Conservation (phyloP, 2,329 filamentous ascomycete species). For the Phyllosticta citrichinensis region DNA sequence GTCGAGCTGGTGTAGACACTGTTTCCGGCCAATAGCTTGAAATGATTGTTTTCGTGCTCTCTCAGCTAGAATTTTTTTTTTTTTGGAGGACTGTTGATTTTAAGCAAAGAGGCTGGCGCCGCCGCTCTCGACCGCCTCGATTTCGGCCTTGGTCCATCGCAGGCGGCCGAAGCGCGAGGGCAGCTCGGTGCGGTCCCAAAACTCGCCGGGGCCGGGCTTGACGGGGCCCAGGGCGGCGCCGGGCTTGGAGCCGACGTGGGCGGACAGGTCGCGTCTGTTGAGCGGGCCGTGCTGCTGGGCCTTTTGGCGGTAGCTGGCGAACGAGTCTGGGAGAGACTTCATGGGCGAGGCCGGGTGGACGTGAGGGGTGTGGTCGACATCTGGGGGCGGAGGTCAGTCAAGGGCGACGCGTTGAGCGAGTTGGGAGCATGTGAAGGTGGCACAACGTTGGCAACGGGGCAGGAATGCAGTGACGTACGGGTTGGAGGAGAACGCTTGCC, state of each 20-base stretch:
- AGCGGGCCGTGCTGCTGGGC: conserved; percentile 71
- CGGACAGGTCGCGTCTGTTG: conserved; percentile 24
- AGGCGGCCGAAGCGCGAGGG: conserved; percentile 71
- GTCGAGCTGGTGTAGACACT: neutral
- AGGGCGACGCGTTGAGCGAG: neutral
- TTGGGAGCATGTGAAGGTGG: conserved; percentile 11
- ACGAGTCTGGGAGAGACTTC: conserved; percentile 55
- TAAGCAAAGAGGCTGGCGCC: conserved; percentile 60
- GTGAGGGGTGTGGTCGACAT: conserved; percentile 63
- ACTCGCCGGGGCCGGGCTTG: conserved; percentile 59
- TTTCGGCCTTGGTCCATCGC: conserved; percentile 69
- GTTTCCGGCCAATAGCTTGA: neutral
- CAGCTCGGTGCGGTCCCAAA: conserved; percentile 83
- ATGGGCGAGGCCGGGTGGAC: conserved; percentile 64
- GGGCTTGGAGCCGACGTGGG: conserved; percentile 47
- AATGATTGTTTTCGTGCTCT: neutral
- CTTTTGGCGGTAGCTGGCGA: conserved; percentile 68
- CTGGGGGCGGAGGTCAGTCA: conserved; percentile 32
- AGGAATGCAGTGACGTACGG: conserved; percentile 25
- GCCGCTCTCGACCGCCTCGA: conserved; percentile 90
- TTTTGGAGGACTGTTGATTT: conserved; percentile 9
- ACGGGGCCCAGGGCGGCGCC: conserved; percentile 67
- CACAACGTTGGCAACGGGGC: neutral
- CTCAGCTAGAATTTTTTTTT: neutral
- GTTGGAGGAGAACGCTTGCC: conserved; percentile 38